Evolutionary conservation across 345 rosid species (phyloP).

Genomic region (Pistacia integerrima): DNA sequence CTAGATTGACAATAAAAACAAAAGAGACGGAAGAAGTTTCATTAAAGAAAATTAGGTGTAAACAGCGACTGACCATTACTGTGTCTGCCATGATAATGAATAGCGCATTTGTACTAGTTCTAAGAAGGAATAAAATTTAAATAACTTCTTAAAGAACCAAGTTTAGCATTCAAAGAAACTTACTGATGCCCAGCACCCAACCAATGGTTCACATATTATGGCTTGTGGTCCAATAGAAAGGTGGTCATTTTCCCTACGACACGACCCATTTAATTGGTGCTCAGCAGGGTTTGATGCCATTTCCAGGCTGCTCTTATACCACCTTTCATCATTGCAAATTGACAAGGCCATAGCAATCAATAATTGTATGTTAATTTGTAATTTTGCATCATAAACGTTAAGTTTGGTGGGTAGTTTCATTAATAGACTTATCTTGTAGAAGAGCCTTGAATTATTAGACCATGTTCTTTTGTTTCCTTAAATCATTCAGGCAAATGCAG

Average conservation of each 20-base stretch:
- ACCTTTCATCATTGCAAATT: slow-evolving; percentile 3
- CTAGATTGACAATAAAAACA: slow-evolving; percentile 14
- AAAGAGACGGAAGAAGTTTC: too few relatives aligned
- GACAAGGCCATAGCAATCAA: slow-evolving; percentile 2
- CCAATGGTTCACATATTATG: not conserved
- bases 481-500: not conserved
- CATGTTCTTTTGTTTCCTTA: not conserved
- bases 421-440: not conserved
- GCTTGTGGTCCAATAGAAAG: slow-evolving; percentile 30
- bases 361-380: not conserved
- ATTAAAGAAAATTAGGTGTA: too few relatives aligned
- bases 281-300: not conserved
- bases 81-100: too few relatives aligned
- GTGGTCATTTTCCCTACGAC: not conserved
- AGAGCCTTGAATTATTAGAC: too few relatives aligned
- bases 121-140: not conserved
- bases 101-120: not conserved
- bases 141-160: slow-evolving; percentile 2
- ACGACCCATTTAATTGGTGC: slow-evolving; percentile 16
- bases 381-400: too few relatives aligned
- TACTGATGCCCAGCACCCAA: not conserved
- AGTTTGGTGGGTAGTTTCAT: not conserved
- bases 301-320: not conserved
- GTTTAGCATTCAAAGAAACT: slow-evolving; percentile 21
- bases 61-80: too few relatives aligned